These are phyloP conservation scores for Penicillium corylophilum DNA, from an alignment of 2,329 filamentous ascomycete species.

Conservation along the genomic window DNA sequence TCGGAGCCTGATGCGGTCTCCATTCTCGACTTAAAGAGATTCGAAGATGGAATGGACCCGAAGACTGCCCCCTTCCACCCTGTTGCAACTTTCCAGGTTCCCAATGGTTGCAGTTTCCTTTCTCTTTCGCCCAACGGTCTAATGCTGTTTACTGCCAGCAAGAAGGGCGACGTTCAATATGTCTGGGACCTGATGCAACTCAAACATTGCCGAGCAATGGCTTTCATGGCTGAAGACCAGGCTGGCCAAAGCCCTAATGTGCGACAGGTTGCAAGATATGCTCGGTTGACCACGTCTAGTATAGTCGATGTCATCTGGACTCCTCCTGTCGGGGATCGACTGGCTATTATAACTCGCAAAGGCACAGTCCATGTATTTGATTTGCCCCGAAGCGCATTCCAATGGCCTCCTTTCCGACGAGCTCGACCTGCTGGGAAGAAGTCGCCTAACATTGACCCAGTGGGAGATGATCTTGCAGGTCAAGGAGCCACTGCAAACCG, in stretches of 20 bases:
- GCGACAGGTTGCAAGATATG: conserved; percentile 83
- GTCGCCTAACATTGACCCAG: conserved; percentile 43
- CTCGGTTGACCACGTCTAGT: conserved; percentile 84
- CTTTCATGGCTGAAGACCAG: conserved; percentile 39
- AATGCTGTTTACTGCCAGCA: conserved; percentile 48
- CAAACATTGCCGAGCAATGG: conserved; percentile 42
- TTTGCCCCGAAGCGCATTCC: conserved; percentile 76
- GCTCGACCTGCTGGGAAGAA: conserved; percentile 44
- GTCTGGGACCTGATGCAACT: conserved; percentile 53
- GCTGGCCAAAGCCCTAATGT: conserved; percentile 49
- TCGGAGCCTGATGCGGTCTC: conserved; percentile 48
- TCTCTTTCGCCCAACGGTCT: conserved; percentile 50
- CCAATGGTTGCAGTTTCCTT: conserved; percentile 51
- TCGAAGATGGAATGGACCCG: conserved; percentile 41
- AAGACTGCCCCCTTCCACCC: conserved; percentile 37
- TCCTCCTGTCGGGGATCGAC: conserved; percentile 72
- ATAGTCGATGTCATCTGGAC: conserved; percentile 91
- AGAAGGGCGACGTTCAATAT: conserved; percentile 52
- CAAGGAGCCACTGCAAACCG: conserved; percentile 41
- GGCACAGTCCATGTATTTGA: conserved; percentile 95
- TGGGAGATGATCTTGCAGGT: conserved; percentile 51
- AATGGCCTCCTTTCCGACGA: conserved; percentile 72
- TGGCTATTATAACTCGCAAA: conserved; percentile 88
- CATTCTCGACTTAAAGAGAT: conserved; percentile 45
- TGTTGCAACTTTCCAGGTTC: conserved; percentile 48